Conservation (phyloP, 23 red algal species). For the Gracilaria caudata region DNA sequence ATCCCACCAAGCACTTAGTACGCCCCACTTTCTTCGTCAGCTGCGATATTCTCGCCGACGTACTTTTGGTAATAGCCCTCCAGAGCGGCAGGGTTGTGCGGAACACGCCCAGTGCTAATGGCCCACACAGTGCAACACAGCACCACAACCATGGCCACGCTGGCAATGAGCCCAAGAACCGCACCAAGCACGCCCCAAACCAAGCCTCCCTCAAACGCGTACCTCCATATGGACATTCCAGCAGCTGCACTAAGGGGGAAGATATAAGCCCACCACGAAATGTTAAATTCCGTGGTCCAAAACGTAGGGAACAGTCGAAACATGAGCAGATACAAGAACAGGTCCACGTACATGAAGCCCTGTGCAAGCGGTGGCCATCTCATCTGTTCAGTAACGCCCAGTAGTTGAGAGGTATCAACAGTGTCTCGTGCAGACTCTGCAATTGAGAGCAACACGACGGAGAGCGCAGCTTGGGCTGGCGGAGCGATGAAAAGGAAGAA, state of each 20-base stretch:
- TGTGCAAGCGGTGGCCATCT: constrained; percentile 9
- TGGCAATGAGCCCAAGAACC: constrained; percentile 21
- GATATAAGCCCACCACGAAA: constrained; percentile 70
- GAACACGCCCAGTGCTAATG: constrained; percentile 8
- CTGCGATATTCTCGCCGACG: neutral
- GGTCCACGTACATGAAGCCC: constrained; percentile 61
- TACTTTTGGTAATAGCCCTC: neutral
- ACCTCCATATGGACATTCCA: constrained; percentile 26
- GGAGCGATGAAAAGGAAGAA: constrained; percentile 77
- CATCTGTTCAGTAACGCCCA: neutral
- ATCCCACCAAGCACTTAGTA: no score
- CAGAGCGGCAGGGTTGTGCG: constrained; percentile 3
- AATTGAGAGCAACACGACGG: constrained; percentile 22
- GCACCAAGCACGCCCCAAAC: constrained; percentile 43
- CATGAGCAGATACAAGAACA: constrained; percentile 73
- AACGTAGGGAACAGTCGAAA: constrained; percentile 61
- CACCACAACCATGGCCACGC: constrained; percentile 31
- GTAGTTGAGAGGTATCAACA: neutral
- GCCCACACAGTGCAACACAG: constrained; percentile 43
- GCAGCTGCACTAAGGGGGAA: constrained; percentile 68
- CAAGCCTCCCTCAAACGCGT: constrained; percentile 8
- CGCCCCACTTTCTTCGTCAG: neutral
- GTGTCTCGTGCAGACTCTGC: constrained; percentile 20
- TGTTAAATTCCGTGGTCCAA: constrained; percentile 16
- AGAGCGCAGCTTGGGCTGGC: constrained; percentile 47